phyloP scores from a whole-genome alignment of 2,329 filamentous ascomycete genomes.

The Hortaea sp. region DNA sequence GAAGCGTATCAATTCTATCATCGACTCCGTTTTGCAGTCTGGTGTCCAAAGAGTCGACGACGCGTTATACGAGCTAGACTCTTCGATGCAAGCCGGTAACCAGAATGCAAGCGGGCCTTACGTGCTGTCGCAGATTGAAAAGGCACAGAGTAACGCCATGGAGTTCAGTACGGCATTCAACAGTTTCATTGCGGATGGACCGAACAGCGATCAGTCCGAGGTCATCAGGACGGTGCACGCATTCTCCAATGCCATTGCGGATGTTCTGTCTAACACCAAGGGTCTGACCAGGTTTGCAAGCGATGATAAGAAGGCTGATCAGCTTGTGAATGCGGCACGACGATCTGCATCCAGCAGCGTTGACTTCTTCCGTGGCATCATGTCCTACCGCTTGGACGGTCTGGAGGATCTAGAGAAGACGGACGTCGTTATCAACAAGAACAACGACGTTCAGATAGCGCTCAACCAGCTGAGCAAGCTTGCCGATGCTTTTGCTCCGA shows the following conservation, averaged over 20 bases:
- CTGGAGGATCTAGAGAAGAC: conserved; percentile 88
- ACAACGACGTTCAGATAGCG: conserved; percentile 90
- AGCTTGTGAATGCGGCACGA: conserved; percentile 71
- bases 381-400: conserved; percentile 86
- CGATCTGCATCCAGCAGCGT: conserved; percentile 79
- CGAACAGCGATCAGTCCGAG: conserved; percentile 78
- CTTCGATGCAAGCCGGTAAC: conserved; percentile 96
- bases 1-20: conserved; percentile 91
- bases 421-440: conserved; percentile 94
- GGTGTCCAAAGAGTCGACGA: conserved; percentile 92
- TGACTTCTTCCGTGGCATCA: conserved; percentile 87
- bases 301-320: conserved; percentile 88
- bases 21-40: conserved; percentile 89
- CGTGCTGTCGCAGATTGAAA: conserved; percentile 93
- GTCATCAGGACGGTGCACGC: conserved; percentile 88
- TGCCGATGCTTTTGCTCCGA: conserved; percentile 83
- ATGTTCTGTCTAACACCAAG: conserved; percentile 94
- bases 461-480: conserved; percentile 89
- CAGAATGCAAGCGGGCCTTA: conserved; percentile 93
- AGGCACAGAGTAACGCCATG: conserved; percentile 85
- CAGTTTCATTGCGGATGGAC: conserved; percentile 94
- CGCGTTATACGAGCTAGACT: conserved; percentile 92
- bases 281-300: conserved; percentile 85
- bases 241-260: conserved; percentile 81
- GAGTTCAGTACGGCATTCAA: conserved; percentile 98